phyloP scores from a whole-genome alignment of 2,329 filamentous ascomycete genomes.

The Aspergillus awamori region DNA sequence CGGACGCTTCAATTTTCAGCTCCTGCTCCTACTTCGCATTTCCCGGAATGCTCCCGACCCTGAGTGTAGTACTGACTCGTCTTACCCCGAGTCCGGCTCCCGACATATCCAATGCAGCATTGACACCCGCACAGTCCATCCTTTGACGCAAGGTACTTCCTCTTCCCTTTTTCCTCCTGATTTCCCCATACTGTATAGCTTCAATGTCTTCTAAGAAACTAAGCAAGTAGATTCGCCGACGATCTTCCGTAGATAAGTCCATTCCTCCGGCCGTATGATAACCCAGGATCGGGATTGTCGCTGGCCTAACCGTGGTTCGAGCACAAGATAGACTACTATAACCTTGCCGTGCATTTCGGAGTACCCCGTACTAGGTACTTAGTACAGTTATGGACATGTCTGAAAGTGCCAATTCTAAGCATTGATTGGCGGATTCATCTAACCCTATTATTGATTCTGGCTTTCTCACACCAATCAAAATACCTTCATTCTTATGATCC shows the following conservation, averaged over 20 bases:
- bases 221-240: conserved; percentile 1
- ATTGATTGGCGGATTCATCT: neutral
- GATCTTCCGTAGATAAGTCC: conserved; percentile 11
- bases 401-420: too few relatives aligned
- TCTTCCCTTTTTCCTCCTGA: too few relatives aligned
- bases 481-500: neutral
- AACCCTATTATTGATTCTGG: neutral
- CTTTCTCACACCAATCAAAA: neutral
- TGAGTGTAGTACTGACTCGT: too few relatives aligned
- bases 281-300: conserved; percentile 3
- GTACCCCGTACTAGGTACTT: neutral
- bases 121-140: conserved; percentile 3
- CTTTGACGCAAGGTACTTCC: conserved; percentile 7
- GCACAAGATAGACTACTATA: too few relatives aligned
- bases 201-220: too few relatives aligned
- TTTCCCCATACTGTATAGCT: too few relatives aligned
- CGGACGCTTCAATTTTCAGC: neutral
- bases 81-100: neutral
- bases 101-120: neutral
- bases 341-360: too few relatives aligned
- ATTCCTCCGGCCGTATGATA: neutral
- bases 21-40: neutral
- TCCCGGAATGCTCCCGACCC: neutral
- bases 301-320: neutral
- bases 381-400: too few relatives aligned